A percentile compares a stretch with the other conserved stretches of the same genome.
Conservation (phyloP, 2,329 filamentous ascomycete genomes). For the Ascochyta viciae-villosae region DNA sequence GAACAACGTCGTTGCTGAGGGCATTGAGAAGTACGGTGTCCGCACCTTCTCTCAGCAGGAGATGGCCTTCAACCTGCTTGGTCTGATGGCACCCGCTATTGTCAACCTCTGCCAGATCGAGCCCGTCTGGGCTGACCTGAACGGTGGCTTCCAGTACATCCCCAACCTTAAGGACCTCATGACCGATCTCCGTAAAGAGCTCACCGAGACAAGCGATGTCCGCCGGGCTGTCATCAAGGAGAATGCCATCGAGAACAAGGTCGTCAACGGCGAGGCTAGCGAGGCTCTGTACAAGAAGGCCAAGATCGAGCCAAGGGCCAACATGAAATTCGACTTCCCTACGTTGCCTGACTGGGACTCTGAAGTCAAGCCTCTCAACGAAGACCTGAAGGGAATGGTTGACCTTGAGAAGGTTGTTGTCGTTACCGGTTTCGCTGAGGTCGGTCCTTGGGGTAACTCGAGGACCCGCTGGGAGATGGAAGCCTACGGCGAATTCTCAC, state of each 20-base stretch:
- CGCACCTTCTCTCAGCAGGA: slow-evolving; percentile 99
- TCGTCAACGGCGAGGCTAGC: slow-evolving; percentile 91
- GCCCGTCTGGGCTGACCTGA: slow-evolving; percentile 95
- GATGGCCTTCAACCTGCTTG: slow-evolving; percentile 98
- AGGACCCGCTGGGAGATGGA: slow-evolving; percentile 99
- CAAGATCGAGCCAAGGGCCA: slow-evolving; percentile 89
- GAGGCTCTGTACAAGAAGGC: slow-evolving; percentile 96
- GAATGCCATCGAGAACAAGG: slow-evolving; percentile 94
- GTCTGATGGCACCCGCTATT: slow-evolving; percentile 91
- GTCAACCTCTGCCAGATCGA: slow-evolving; percentile 95
- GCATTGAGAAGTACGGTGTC: slow-evolving; percentile 94
- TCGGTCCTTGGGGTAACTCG: slow-evolving; percentile 98
- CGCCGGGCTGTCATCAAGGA: slow-evolving; percentile 94
- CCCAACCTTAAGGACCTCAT: slow-evolving; percentile 94
- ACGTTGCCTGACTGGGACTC: slow-evolving; percentile 87
- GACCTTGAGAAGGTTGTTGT: slow-evolving; percentile 98
- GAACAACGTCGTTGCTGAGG: slow-evolving; percentile 97
- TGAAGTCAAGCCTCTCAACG: slow-evolving; percentile 88
- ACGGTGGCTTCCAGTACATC: slow-evolving; percentile 97
- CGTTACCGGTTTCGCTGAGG: slow-evolving; percentile 93
- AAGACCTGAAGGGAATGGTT: slow-evolving; percentile 93
- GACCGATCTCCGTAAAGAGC: slow-evolving; percentile 90
- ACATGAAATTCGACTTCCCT: slow-evolving; percentile 98
- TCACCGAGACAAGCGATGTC: slow-evolving; percentile 93
- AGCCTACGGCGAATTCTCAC: slow-evolving; percentile 91